Percentiles rank a stretch among this genome's conserved stretches.
phyloP scores from a whole-genome alignment of 1,284 basidiomycete species.

The Gymnopus androsaceus region DNA sequence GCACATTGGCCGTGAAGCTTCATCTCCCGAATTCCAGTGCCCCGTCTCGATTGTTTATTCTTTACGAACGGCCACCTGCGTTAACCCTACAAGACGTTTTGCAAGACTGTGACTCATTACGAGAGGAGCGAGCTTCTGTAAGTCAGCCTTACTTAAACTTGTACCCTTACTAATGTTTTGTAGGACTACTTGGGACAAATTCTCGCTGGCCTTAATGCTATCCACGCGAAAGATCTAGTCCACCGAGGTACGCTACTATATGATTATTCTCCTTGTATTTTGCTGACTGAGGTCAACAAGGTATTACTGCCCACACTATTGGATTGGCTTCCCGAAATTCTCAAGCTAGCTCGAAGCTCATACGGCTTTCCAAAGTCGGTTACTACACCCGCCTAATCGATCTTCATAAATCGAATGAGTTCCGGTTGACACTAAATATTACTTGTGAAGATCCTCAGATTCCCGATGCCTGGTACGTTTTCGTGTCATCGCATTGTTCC shows the following conservation, averaged over 20 bases:
- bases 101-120: conserved; percentile 64
- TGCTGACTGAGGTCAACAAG: conserved; percentile 29
- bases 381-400: conserved; percentile 69
- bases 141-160: conserved; percentile 18
- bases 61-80: conserved; percentile 65
- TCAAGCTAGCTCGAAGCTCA: conserved; percentile 51
- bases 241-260: conserved; percentile 54
- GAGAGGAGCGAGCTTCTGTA: conserved; percentile 68
- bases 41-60: conserved; percentile 57
- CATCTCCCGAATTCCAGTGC: conserved; percentile 47
- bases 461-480: conserved; percentile 60
- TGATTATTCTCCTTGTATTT: neutral
- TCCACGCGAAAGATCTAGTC: conserved; percentile 63
- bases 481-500: neutral
- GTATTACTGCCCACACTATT: conserved; percentile 57
- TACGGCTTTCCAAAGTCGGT: conserved; percentile 66
- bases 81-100: conserved; percentile 68
- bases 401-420: conserved; percentile 73
- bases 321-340: conserved; percentile 55
- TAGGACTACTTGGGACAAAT: conserved; percentile 75
- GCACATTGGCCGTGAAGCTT: conserved; percentile 66
- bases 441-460: conserved; percentile 43
- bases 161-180: neutral
- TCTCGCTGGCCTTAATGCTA: conserved; percentile 60
- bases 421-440: conserved; percentile 44